Percentiles rank a stretch among this genome's conserved stretches.
Evolutionary conservation across 1,139 yeast species (phyloP).

Genomic region (Hemisphaericaspora xylanilytica): DNA sequence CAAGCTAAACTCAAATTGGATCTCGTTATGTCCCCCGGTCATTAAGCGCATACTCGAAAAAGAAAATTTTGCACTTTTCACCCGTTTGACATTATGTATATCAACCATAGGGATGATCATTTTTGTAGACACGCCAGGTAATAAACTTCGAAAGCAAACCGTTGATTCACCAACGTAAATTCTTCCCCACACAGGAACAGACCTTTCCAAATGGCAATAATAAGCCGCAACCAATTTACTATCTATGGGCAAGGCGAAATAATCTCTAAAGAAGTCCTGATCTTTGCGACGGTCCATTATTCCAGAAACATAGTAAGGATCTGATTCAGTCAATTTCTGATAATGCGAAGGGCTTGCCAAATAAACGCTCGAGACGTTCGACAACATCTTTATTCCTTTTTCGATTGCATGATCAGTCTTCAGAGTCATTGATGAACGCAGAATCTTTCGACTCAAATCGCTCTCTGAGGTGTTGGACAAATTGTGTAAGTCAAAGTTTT

Average conservation of each 20-base stretch:
- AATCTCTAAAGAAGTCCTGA: constrained; percentile 53
- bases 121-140: constrained; percentile 75
- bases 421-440: background rate
- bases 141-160: constrained; percentile 73
- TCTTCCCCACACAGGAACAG: constrained; percentile 80
- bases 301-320: constrained; percentile 44
- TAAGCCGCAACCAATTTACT: constrained; percentile 65
- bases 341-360: constrained; percentile 64
- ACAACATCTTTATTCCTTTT: constrained; percentile 30
- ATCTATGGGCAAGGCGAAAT: constrained; percentile 59
- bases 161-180: constrained; percentile 65
- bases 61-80: constrained; percentile 47
- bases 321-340: constrained; percentile 36
- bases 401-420: constrained; percentile 16
- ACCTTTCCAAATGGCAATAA: constrained; percentile 65
- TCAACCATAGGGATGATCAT: constrained; percentile 83
- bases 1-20: constrained; percentile 71
- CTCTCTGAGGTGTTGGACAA: background rate
- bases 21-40: constrained; percentile 71
- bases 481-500: background rate
- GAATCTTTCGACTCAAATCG: background rate
- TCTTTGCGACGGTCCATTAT: constrained; percentile 45
- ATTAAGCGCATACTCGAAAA: constrained; percentile 69
- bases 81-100: constrained; percentile 53
- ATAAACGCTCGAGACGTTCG: constrained; percentile 56